Conservation (phyloP, 2,329 filamentous ascomycete species). For the Pyrenophora teres region DNA sequence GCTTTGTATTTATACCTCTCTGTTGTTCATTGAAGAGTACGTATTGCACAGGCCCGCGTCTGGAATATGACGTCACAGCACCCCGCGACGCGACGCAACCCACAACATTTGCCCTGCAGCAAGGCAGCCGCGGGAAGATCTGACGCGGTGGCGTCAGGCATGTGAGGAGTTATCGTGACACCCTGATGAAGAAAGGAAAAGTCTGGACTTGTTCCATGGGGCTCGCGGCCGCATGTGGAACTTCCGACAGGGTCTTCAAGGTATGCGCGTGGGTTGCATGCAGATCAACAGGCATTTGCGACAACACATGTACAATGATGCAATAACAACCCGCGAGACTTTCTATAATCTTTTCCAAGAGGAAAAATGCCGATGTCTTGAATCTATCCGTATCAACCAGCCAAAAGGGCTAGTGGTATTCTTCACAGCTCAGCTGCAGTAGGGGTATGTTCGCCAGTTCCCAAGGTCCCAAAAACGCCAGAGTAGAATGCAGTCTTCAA, state of each 20-base stretch:
- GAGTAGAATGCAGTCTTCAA: neutral
- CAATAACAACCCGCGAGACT: neutral
- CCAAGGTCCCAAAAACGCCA: conserved; percentile 4
- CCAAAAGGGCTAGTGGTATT: neutral
- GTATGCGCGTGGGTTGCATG: no score
- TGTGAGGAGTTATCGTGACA: neutral
- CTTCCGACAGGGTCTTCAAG: neutral
- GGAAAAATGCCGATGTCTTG: no score
- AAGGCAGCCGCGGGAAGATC: conserved; percentile 2
- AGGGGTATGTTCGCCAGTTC: conserved; percentile 3
- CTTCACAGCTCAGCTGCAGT: neutral
- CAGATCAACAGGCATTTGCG: no score
- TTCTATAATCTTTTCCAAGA: no score
- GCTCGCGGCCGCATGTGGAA: neutral
- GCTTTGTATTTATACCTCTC: conserved; percentile 9
- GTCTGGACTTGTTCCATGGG: neutral
- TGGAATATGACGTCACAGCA: conserved; percentile 19
- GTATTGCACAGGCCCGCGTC: conserved; percentile 1
- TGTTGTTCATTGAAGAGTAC: neutral
- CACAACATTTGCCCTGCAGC: conserved; percentile 5
- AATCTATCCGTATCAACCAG: no score
- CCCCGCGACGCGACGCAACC: conserved; percentile 8
- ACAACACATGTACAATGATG: neutral
- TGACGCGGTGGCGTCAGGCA: conserved; percentile 13
- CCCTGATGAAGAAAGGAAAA: no score